These are phyloP conservation scores for Populus tomentosa DNA, from an alignment of 441 rosid genomes.

Conservation along the genomic window DNA sequence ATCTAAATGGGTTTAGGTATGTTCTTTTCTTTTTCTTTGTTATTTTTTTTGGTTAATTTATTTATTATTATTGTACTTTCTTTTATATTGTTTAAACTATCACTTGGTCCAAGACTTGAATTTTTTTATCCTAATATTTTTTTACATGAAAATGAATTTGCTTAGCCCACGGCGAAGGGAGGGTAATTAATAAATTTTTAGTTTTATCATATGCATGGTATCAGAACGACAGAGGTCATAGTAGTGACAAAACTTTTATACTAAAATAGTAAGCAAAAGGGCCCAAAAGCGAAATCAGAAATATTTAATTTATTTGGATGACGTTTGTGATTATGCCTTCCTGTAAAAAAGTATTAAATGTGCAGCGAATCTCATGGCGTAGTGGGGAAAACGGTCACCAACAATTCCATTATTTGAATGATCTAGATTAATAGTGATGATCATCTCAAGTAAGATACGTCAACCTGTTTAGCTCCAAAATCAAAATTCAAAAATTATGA, in stretches of 20 bases:
- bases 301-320: not conserved
- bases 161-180: no score
- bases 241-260: not conserved
- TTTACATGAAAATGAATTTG: no score
- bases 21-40: no score
- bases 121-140: no score
- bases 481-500: conserved; percentile 22
- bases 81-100: no score
- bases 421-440: not conserved
- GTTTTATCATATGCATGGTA: not conserved
- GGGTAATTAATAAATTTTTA: no score
- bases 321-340: not conserved
- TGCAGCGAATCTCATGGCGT: not conserved
- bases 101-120: no score
- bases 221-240: not conserved
- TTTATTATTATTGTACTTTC: no score
- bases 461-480: not conserved
- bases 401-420: not conserved
- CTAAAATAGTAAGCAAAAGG: not conserved
- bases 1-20: no score
- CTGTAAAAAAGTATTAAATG: no score
- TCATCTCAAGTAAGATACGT: not conserved
- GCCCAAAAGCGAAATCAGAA: not conserved
- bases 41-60: no score
- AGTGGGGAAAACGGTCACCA: not conserved